Evolutionary conservation across 495 filamentous ascomycete species (phyloP).

Genomic region (Neurospora intermedia): DNA sequence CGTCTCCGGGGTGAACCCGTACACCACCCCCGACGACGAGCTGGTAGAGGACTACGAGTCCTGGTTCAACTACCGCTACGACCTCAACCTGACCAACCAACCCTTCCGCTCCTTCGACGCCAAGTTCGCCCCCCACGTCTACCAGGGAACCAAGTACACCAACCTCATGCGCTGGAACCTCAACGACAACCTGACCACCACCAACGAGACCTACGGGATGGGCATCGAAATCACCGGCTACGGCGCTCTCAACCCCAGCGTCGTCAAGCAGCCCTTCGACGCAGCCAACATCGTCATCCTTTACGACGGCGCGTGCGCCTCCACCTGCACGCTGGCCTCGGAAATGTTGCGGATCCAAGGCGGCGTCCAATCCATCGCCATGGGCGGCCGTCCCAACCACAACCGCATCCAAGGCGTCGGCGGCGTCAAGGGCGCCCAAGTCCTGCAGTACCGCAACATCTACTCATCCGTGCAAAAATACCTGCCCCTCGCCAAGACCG

Average conservation of each 20-base stretch:
- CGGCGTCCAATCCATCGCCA: constrained; percentile 43
- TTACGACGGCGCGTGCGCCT: constrained; percentile 48
- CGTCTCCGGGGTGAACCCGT: constrained; percentile 20
- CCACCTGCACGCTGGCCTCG: constrained; percentile 48
- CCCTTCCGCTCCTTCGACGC: constrained; percentile 26
- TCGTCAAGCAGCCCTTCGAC: constrained; percentile 33
- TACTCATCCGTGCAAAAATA: not conserved
- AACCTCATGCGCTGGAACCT: constrained; percentile 30
- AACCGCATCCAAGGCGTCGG: constrained; percentile 48
- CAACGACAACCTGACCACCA: constrained; percentile 25
- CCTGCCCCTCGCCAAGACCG: not conserved
- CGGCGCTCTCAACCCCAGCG: constrained; percentile 17
- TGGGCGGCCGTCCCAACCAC: constrained; percentile 42
- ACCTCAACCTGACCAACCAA: constrained; percentile 22
- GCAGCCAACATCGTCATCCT: constrained; percentile 13
- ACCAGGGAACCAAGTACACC: constrained; percentile 25
- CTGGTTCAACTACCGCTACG: constrained; percentile 29
- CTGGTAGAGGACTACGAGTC: constrained; percentile 20
- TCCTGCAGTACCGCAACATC: constrained; percentile 9
- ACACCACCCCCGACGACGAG: constrained; percentile 11
- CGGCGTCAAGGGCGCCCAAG: constrained; percentile 42
- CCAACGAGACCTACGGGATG: constrained; percentile 26
- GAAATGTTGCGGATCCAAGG: constrained; percentile 44
- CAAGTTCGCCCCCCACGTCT: constrained; percentile 26
- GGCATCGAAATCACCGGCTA: constrained; percentile 35